Evolutionary conservation across 129 eudicot genomes (phyloP).

Genomic region (Arctium lappa): DNA sequence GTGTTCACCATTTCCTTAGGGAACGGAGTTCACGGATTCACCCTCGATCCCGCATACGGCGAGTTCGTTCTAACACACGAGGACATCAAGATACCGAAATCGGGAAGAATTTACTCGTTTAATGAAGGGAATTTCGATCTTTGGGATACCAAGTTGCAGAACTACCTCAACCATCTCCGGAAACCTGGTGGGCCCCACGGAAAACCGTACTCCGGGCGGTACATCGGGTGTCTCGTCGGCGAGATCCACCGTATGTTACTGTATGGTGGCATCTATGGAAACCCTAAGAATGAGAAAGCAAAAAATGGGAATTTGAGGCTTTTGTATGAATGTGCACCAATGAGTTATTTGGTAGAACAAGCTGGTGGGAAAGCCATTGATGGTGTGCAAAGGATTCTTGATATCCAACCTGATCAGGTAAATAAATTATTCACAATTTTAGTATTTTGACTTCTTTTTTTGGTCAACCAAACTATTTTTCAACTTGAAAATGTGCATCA

Average conservation of each 20-base stretch:
- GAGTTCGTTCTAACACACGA: conserved; percentile 86
- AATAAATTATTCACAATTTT: neutral
- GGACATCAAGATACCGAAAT: conserved; percentile 73
- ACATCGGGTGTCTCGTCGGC: conserved; percentile 90
- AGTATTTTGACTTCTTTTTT: conserved; percentile 8
- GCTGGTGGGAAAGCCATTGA: conserved; percentile 94
- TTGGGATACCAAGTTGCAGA: conserved; percentile 68
- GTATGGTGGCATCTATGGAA: conserved; percentile 85
- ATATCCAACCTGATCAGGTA: conserved; percentile 76
- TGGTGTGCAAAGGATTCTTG: conserved; percentile 82
- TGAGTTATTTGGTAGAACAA: conserved; percentile 93
- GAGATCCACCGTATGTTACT: conserved; percentile 87
- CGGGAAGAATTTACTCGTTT: conserved; percentile 82
- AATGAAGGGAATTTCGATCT: conserved; percentile 88
- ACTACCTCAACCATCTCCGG: conserved; percentile 63
- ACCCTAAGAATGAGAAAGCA: conserved; percentile 65
- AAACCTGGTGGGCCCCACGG: conserved; percentile 83
- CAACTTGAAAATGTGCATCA: conserved; percentile 5
- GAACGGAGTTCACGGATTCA: conserved; percentile 72
- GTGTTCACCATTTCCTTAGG: conserved; percentile 83
- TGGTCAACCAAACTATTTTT: neutral
- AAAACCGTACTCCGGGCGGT: conserved; percentile 85
- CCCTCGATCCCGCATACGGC: conserved; percentile 77
- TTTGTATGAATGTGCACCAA: conserved; percentile 94
- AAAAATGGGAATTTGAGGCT: conserved; percentile 88